These are phyloP conservation scores for Sphenostylis stenocarpa DNA, from an alignment of 306 rosid genomes.

Conservation along the genomic window DNA sequence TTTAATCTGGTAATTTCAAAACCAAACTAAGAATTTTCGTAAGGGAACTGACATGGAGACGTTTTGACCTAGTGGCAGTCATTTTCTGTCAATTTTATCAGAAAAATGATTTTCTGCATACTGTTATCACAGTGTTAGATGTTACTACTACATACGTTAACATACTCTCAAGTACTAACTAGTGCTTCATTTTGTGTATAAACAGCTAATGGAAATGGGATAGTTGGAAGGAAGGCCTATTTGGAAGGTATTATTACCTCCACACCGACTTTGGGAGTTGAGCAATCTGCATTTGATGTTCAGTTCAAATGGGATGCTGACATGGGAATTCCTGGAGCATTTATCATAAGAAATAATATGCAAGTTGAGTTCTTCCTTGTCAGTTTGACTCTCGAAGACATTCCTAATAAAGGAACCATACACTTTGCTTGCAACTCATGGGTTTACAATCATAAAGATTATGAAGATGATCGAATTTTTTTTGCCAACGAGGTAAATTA, in stretches of 20 bases:
- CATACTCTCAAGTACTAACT: no score
- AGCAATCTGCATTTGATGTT: constrained; percentile 43
- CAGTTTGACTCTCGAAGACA: constrained; percentile 54
- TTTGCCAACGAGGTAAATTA: constrained; percentile 55
- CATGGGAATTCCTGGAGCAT: constrained; percentile 66
- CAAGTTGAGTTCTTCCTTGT: constrained; percentile 54
- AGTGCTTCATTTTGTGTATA: background rate
- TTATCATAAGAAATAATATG: constrained; percentile 47
- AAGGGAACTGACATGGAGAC: no score
- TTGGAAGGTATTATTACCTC: constrained; percentile 43
- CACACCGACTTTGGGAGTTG: constrained; percentile 37
- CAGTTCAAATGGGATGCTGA: constrained; percentile 47
- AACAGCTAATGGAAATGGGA: constrained; percentile 49
- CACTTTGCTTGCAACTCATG: constrained; percentile 72
- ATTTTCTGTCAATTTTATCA: no score
- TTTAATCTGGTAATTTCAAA: no score
- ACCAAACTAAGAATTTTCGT: no score
- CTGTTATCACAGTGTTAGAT: no score
- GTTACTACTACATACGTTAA: no score
- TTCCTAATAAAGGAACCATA: constrained; percentile 43
- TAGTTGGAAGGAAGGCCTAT: constrained; percentile 45
- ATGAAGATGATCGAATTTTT: constrained; percentile 52
- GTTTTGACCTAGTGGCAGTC: no score
- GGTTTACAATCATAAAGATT: constrained; percentile 46
- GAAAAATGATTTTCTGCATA: no score